A percentile compares a stretch with the other conserved stretches of the same genome.
Evolutionary conservation across 2,329 filamentous ascomycete genomes (phyloP).

Genomic region (Pseudogymnoascus sp.): DNA sequence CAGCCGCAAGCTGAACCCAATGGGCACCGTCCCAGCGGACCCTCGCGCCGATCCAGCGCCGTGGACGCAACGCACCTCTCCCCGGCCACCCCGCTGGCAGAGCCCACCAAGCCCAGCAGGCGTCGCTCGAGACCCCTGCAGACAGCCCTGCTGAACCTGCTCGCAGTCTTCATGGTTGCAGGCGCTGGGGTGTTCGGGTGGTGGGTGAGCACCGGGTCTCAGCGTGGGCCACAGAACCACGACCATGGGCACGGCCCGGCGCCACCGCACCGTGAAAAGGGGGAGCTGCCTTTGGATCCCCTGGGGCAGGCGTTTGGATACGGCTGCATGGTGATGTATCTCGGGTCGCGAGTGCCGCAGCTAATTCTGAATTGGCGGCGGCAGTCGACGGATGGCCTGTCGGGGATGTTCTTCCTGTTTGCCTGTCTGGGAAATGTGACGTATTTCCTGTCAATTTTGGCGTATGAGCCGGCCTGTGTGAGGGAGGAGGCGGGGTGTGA

Average conservation of each 20-base stretch:
- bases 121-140: conserved; percentile 46
- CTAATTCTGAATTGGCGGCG: conserved; percentile 85
- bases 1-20: conserved; percentile 34
- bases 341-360: conserved; percentile 83
- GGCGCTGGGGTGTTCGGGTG: conserved; percentile 78
- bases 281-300: conserved; percentile 33
- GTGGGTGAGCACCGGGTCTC: conserved; percentile 56
- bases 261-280: conserved; percentile 27
- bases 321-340: conserved; percentile 81
- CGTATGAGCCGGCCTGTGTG: conserved; percentile 69
- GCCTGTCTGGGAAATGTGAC: conserved; percentile 93
- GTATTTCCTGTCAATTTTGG: conserved; percentile 85
- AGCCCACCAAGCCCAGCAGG: conserved; percentile 37
- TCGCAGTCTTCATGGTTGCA: conserved; percentile 74
- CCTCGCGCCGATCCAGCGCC: conserved; percentile 48
- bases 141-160: conserved; percentile 62
- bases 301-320: conserved; percentile 91
- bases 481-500: conserved; percentile 42
- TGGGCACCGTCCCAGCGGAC: conserved; percentile 37
- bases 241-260: conserved; percentile 18
- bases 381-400: conserved; percentile 88
- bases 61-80: conserved; percentile 65
- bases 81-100: conserved; percentile 72
- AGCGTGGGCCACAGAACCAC: conserved; percentile 24
- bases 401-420: conserved; percentile 92